phyloP scores from a whole-genome alignment of 2,329 filamentous ascomycete genomes.

The Monilinia fructigena region DNA sequence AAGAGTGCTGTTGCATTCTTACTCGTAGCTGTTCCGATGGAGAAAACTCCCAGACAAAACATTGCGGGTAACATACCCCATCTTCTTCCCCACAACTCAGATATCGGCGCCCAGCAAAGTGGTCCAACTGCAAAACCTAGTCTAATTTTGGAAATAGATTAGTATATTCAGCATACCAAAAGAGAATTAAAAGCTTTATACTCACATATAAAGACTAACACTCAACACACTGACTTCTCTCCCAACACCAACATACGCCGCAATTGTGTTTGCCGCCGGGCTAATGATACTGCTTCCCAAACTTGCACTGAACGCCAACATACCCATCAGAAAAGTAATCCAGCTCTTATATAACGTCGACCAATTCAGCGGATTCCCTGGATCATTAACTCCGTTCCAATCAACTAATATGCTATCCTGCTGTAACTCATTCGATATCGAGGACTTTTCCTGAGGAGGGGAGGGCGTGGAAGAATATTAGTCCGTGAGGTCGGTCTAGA shows the following conservation, averaged over 20 bases:
- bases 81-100: constrained; percentile 61
- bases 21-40: constrained; percentile 56
- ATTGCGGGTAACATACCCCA: constrained; percentile 59
- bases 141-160: constrained; percentile 23
- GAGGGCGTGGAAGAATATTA: not conserved
- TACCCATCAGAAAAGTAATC: constrained; percentile 49
- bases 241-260: constrained; percentile 45
- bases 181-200: constrained; percentile 1
- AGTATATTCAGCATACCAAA: not conserved
- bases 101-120: constrained; percentile 63
- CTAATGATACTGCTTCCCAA: constrained; percentile 52
- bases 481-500: not conserved
- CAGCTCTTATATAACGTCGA: constrained; percentile 45
- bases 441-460: not conserved
- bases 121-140: constrained; percentile 51
- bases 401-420: constrained; percentile 81
- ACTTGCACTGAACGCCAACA: constrained; percentile 51
- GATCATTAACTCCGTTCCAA: constrained; percentile 44
- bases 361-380: constrained; percentile 50
- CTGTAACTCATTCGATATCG: too few relatives aligned
- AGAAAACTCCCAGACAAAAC: constrained; percentile 59
- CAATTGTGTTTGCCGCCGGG: constrained; percentile 47
- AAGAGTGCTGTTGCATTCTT: constrained; percentile 59
- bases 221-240: constrained; percentile 47
- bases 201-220: constrained; percentile 48